Evolutionary conservation across 208 protist species (phyloP).

Genomic region (Strigomonas culicis): DNA sequence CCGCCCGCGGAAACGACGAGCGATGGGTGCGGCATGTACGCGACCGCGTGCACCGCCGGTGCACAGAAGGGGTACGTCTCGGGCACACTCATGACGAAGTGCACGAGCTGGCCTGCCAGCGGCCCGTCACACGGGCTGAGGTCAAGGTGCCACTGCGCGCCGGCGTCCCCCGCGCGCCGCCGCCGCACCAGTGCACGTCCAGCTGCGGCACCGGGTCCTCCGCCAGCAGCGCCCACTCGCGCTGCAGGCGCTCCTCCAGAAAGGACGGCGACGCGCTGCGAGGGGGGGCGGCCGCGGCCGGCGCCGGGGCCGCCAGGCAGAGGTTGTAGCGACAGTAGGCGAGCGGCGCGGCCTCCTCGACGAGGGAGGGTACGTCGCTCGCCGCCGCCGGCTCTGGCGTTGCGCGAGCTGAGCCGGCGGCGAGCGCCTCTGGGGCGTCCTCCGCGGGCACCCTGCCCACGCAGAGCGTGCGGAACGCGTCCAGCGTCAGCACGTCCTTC

Average conservation of each 20-base stretch:
- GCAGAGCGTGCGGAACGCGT: constrained; percentile 10
- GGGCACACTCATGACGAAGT: constrained; percentile 31
- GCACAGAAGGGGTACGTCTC: constrained; percentile 31
- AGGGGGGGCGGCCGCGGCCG: too few species aligned
- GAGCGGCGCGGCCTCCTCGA: background rate
- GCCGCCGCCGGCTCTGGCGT: too few species aligned
- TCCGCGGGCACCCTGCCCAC: too few species aligned
- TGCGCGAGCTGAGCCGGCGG: too few species aligned
- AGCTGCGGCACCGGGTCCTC: too few species aligned
- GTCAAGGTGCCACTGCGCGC: constrained; percentile 30
- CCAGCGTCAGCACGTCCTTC: constrained; percentile 8
- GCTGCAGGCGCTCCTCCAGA: background rate
- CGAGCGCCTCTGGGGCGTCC: too few species aligned
- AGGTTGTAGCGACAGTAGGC: background rate
- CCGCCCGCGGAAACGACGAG: constrained; percentile 27
- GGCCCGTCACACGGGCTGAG: constrained; percentile 36
- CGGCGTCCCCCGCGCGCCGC: too few species aligned
- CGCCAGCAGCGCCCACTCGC: background rate
- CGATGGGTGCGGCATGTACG: constrained; percentile 21
- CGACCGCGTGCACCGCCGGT: constrained; percentile 18
- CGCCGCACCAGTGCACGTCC: too few species aligned
- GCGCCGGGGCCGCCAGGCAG: background rate
- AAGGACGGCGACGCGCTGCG: background rate
- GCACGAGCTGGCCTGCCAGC: constrained; percentile 22
- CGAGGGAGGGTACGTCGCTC: background rate